Evolutionary conservation across 179 eudicot species (phyloP).

Genomic region (Spinacia oleracea): DNA sequence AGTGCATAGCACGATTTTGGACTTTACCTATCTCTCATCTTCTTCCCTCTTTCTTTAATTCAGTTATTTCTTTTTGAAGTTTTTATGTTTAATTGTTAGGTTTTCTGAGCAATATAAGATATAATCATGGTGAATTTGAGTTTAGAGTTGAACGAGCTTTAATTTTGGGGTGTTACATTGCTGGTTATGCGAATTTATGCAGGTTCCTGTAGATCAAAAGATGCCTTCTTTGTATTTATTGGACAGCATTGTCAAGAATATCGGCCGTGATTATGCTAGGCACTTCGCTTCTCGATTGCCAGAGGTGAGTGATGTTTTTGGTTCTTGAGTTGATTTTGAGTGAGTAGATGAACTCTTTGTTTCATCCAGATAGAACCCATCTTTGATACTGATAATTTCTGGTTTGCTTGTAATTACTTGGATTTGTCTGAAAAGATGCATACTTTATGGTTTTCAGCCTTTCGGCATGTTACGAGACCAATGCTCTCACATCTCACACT

Average conservation of each 20-base stretch:
- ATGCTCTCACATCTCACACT: background rate
- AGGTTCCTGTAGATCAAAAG: conserved; percentile 85
- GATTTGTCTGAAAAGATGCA: background rate
- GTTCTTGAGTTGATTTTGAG: conserved; percentile 13
- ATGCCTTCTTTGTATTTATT: conserved; percentile 86
- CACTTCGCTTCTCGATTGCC: conserved; percentile 78
- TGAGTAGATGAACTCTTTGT: background rate
- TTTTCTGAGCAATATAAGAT: background rate
- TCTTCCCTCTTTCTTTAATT: background rate
- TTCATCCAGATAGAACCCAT: background rate
- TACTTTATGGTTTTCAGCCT: background rate
- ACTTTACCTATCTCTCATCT: background rate
- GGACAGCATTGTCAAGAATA: conserved; percentile 97
- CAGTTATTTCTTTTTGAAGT: background rate
- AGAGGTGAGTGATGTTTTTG: conserved; percentile 56
- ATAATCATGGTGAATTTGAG: background rate
- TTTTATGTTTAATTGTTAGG: conserved; percentile 7
- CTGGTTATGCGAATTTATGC: conserved; percentile 40
- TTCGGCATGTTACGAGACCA: background rate
- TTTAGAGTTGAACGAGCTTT: background rate
- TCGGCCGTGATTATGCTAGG: conserved; percentile 75
- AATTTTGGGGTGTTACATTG: conserved; percentile 20
- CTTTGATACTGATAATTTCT: background rate
- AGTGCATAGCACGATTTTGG: conserved; percentile 26
- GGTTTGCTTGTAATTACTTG: background rate